Evolutionary conservation across 192 early-diverging fungal genomes (phyloP).

Genomic region (Coemansia sp.): DNA sequence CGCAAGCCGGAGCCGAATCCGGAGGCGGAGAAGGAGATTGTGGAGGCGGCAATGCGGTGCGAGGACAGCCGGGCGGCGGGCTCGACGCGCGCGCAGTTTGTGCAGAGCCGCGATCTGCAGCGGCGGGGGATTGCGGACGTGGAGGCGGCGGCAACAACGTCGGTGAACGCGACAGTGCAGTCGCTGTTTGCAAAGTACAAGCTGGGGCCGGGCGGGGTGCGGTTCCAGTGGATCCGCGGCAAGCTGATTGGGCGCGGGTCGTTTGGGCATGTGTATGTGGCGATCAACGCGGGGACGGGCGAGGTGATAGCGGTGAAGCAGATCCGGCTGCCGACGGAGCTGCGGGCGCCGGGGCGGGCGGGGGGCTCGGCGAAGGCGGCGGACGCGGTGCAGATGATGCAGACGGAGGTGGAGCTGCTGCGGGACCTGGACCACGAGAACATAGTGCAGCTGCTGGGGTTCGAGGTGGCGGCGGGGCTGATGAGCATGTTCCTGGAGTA

Average conservation of each 20-base stretch:
- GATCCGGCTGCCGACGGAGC: slow-evolving; percentile 58
- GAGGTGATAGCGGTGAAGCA: slow-evolving; percentile 85
- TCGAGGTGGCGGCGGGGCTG: slow-evolving; percentile 60
- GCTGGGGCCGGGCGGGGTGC: slow-evolving; percentile 29
- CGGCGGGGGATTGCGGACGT: no score
- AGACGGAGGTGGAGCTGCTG: slow-evolving; percentile 69
- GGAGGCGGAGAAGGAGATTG: slow-evolving; percentile 46
- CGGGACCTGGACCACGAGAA: slow-evolving; percentile 81
- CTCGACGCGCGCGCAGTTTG: slow-evolving; percentile 50
- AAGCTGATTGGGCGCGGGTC: slow-evolving; percentile 79
- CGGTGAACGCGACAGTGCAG: slow-evolving; percentile 32
- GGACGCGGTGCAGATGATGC: slow-evolving; percentile 56
- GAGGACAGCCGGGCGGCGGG: slow-evolving; percentile 27
- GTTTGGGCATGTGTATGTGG: slow-evolving; percentile 75
- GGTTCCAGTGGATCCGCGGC: slow-evolving; percentile 71
- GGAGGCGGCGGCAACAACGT: neutral
- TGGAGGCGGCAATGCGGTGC: slow-evolving; percentile 45
- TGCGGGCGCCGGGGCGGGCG: slow-evolving; percentile 15
- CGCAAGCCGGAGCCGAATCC: slow-evolving; percentile 46
- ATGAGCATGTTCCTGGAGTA: slow-evolving; percentile 98
- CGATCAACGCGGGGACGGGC: slow-evolving; percentile 64
- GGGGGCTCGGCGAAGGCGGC: slow-evolving; percentile 7
- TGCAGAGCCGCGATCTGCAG: slow-evolving; percentile 27
- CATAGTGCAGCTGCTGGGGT: slow-evolving; percentile 91
- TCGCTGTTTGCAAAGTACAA: slow-evolving; percentile 45